Evolutionary conservation across 805 yeast species (phyloP), one percentile per base, ranked within the genome.

Genomic region (Metschnikowia corniflorae): DNA sequence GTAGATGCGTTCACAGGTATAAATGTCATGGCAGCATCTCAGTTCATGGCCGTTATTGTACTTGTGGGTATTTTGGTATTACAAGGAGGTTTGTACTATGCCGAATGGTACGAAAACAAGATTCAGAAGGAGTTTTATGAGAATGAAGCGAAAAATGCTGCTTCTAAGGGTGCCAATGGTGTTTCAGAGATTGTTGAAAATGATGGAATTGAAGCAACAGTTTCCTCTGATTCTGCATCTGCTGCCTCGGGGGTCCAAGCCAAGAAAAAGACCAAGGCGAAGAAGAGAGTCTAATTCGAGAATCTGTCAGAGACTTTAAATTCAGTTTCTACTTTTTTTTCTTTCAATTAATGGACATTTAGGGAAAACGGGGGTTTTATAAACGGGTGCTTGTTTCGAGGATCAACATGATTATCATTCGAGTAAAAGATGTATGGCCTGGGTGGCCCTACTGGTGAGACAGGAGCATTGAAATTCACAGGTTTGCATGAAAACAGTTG

Each of bases 61-160:
- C 66, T 89, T 35, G 55, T 77, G 16, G 97, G 96, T 47, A 84
- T 88, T n/a, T 63, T 88, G 28, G 70, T 85, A 7, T 73, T 93
- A 49, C 97, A 93, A 66, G 80, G 77, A 35, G 97, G 97, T 24
- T 73, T 91, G 54, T 86, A 84, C 75, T 91, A 84, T 64, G 95
- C 95, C 20, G 77, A 76, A 51, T 72, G 78, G 74, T 83, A 79
- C 39, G 72, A 68, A 49, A 43, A 42, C 25, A 53, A 57, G 42
- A 48, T 63, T 39, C 63, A 57, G 46, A 47, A 35, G 21, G 63
- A 63, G 32, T 68, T 65, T 37, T 54, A 44, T 21, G 54, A 45
- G 39, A 43, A 50, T 38, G 46, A 50, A 36, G 61, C 63, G 35
- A 62, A 58, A 12, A 47, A 36, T 30, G 47, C 33, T 17, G 45